phyloP scores from a whole-genome alignment of 805 yeast species.

The Monosporozyma siamensis region DNA sequence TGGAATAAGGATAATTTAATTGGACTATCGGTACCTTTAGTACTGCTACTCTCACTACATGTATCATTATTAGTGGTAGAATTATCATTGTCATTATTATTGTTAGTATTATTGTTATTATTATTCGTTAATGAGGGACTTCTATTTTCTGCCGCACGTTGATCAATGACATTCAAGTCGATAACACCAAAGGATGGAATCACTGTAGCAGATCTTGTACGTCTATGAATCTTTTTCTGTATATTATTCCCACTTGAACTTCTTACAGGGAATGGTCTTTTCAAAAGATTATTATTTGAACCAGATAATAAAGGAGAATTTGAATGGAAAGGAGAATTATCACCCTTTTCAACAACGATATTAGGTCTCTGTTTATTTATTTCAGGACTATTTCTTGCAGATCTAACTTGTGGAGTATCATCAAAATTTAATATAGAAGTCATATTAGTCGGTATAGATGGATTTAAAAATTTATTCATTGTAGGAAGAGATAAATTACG shows the following conservation, averaged over 20 bases:
- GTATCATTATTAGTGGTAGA: constrained; percentile 14
- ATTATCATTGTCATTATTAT: not conserved
- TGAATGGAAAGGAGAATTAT: not conserved
- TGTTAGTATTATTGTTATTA: not conserved
- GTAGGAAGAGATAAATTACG: constrained; percentile 20
- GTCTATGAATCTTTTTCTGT: constrained; percentile 12
- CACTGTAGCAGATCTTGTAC: constrained; percentile 18
- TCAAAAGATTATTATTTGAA: not conserved
- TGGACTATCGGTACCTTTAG: constrained; percentile 15
- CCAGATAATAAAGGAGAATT: not conserved
- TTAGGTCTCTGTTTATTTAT: not conserved
- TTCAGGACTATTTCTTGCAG: not conserved
- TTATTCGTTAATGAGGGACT: no score
- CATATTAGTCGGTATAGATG: constrained; percentile 11
- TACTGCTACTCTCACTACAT: constrained; percentile 27
- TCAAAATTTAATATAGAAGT: constrained; percentile 18
- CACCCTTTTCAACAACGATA: not conserved
- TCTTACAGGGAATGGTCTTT: not conserved
- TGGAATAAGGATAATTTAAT: not conserved
- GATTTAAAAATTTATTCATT: constrained; percentile 7
- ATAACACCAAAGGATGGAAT: constrained; percentile 23
- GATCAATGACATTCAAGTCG: constrained; percentile 22
- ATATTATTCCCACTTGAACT: not conserved
- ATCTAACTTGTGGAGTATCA: not conserved
- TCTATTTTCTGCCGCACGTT: constrained; percentile 2